Evolutionary conservation across 805 yeast genomes (phyloP).

Genomic region (Grigorovia jiainica): DNA sequence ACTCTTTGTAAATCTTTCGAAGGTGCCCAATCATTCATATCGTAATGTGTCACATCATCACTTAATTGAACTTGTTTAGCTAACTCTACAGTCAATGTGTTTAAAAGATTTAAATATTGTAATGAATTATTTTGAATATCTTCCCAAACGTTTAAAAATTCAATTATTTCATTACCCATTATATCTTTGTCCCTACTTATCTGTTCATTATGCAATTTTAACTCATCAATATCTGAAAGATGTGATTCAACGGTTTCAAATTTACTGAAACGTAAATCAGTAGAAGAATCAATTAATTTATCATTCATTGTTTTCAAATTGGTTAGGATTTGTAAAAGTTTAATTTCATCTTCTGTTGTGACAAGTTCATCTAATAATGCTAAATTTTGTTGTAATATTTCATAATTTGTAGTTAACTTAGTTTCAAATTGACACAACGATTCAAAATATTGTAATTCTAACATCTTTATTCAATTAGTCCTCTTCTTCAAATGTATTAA

Average conservation of each 20-base stretch:
- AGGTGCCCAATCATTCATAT: conserved; percentile 18
- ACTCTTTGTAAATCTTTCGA: conserved; percentile 13
- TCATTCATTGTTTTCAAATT: neutral
- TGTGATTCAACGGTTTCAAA: conserved; percentile 16
- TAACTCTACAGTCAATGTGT: conserved; percentile 21
- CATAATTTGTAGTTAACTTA: conserved; percentile 14
- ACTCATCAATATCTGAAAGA: conserved; percentile 1
- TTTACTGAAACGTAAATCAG: conserved; percentile 16
- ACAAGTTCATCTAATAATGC: conserved; percentile 7
- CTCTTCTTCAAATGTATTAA: no score
- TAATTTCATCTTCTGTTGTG: neutral
- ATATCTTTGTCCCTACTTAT: neutral
- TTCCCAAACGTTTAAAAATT: conserved; percentile 14
- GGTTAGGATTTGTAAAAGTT: neutral
- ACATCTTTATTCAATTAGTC: no score
- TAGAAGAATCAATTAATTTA: conserved; percentile 8
- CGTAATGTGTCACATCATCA: conserved; percentile 12
- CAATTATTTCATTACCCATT: conserved; percentile 6
- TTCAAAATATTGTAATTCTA: conserved; percentile 13
- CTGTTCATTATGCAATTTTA: conserved; percentile 5
- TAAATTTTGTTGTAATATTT: conserved; percentile 10
- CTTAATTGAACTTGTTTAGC: conserved; percentile 19
- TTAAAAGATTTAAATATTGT: conserved; percentile 19
- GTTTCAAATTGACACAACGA: conserved; percentile 21
- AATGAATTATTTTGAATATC: conserved; percentile 12